These are phyloP conservation scores for Daldinia bambusicola DNA, from an alignment of 495 filamentous ascomycete species.

Conservation along the genomic window DNA sequence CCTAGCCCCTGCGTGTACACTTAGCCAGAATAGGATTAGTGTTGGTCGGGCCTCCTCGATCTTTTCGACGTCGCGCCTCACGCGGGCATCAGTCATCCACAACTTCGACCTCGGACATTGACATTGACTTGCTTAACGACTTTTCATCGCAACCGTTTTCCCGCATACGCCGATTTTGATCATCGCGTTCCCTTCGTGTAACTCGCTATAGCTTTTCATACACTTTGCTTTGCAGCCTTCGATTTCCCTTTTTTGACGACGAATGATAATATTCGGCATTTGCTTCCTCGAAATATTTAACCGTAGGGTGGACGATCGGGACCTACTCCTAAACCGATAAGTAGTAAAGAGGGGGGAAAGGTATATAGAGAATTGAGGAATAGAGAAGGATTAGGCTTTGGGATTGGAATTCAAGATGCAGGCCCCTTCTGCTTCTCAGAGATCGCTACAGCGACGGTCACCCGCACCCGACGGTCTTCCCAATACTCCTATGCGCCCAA, in stretches of 20 bases:
- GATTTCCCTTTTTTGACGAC: constrained; percentile 16
- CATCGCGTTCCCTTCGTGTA: constrained; percentile 1
- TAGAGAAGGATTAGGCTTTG: constrained; percentile 17
- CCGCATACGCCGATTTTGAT: constrained; percentile 16
- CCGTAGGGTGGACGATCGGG: constrained; percentile 17
- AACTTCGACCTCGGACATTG: constrained; percentile 18
- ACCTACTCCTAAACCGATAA: constrained; percentile 10
- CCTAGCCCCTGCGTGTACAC: constrained; percentile 31
- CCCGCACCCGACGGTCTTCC: constrained; percentile 60
- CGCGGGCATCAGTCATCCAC: constrained; percentile 39
- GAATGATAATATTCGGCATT: constrained; percentile 22
- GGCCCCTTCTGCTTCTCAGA: constrained; percentile 51
- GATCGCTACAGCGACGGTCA: constrained; percentile 60
- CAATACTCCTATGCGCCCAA: constrained; percentile 75
- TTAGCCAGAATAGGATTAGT: constrained; percentile 27
- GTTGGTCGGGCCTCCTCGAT: constrained; percentile 38
- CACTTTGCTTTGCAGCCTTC: constrained; percentile 5
- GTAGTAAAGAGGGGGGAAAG: constrained; percentile 31
- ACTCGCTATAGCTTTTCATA: constrained; percentile 11
- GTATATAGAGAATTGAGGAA: constrained; percentile 26
- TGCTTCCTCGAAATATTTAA: constrained; percentile 14
- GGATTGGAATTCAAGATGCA: constrained; percentile 49
- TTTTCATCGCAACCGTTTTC: constrained; percentile 26
- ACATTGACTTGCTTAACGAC: constrained; percentile 8
- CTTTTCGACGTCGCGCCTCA: constrained; percentile 48